Evolutionary conservation across 2,329 filamentous ascomycete species (phyloP).

Genomic region (Coleophoma cylindrospora): DNA sequence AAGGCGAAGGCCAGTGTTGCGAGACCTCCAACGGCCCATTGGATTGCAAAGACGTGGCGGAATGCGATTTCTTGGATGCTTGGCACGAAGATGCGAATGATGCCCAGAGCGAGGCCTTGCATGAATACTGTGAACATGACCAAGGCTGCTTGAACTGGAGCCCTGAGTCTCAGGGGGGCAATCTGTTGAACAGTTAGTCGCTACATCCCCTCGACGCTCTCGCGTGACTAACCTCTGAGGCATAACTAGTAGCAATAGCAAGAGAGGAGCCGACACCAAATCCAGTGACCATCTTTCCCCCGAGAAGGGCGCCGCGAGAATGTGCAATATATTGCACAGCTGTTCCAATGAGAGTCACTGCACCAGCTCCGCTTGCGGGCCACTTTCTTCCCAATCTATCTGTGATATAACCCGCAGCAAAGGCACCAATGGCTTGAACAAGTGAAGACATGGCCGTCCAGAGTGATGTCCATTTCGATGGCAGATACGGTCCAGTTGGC

Average conservation of each 20-base stretch:
- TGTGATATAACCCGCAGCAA: not conserved
- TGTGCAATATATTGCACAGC: not conserved
- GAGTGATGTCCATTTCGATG: constrained; percentile 1
- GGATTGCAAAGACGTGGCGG: not conserved
- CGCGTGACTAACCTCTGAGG: not conserved
- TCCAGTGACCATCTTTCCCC: not conserved
- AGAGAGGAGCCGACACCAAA: not conserved
- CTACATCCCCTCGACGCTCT: not conserved
- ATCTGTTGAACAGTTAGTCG: not conserved
- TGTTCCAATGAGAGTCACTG: not conserved
- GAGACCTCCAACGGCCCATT: not conserved
- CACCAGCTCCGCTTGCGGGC: not conserved
- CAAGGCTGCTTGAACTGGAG: not conserved
- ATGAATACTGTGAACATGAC: not conserved
- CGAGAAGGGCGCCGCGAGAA: not conserved
- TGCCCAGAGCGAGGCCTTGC: not conserved
- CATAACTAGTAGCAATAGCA: not conserved
- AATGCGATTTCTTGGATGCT: not conserved
- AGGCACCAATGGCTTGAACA: constrained; percentile 2
- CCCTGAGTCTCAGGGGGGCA: not conserved
- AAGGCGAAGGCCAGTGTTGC: not conserved
- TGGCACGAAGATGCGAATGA: not conserved
- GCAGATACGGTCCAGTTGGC: constrained; percentile 5
- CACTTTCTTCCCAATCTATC: not conserved
- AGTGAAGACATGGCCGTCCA: constrained; percentile 1